Conservation (phyloP, 768 basidiomycete genomes). For the Kwoniella dendrophila region DNA sequence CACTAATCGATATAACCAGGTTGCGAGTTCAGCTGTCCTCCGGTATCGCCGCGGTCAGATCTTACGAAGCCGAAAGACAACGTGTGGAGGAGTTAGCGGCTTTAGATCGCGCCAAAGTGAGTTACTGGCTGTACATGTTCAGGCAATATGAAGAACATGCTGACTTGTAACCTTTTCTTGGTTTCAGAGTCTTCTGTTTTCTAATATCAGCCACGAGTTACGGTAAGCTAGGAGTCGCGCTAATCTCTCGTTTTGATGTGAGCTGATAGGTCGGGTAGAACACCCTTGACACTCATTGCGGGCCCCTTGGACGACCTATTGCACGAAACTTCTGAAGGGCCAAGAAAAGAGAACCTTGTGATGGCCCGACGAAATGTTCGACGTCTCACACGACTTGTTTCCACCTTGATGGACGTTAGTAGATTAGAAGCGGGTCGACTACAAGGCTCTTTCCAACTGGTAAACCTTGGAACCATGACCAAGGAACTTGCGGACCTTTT, state of each 20-base stretch:
- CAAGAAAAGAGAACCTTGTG: slow-evolving; percentile 37
- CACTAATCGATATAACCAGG: slow-evolving; percentile 3
- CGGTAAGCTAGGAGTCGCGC: slow-evolving; percentile 10
- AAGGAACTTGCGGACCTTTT: slow-evolving; percentile 56
- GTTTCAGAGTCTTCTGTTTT: slow-evolving; percentile 38
- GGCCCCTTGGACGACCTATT: slow-evolving; percentile 51
- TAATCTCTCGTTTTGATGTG: neutral
- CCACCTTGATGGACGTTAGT: slow-evolving; percentile 58
- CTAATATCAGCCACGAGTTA: slow-evolving; percentile 39
- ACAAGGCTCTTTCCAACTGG: slow-evolving; percentile 51
- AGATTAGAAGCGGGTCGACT: slow-evolving; percentile 54
- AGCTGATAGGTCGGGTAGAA: slow-evolving; percentile 6
- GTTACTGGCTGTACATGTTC: neutral
- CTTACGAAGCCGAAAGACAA: slow-evolving; percentile 47
- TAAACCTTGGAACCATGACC: slow-evolving; percentile 52
- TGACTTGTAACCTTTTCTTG: neutral
- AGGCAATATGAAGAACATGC: neutral
- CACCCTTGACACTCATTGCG: slow-evolving; percentile 44
- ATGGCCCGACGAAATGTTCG: slow-evolving; percentile 47
- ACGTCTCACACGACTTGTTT: slow-evolving; percentile 52
- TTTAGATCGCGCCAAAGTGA: slow-evolving; percentile 44
- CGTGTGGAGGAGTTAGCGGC: slow-evolving; percentile 47
- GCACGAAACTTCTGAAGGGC: slow-evolving; percentile 36
- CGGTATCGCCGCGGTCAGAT: slow-evolving; percentile 48
- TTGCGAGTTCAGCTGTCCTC: slow-evolving; percentile 47